Percentiles rank a stretch among this genome's conserved stretches.
phyloP scores from a whole-genome alignment of 345 rosid species.

The Eucalyptus cloeziana region DNA sequence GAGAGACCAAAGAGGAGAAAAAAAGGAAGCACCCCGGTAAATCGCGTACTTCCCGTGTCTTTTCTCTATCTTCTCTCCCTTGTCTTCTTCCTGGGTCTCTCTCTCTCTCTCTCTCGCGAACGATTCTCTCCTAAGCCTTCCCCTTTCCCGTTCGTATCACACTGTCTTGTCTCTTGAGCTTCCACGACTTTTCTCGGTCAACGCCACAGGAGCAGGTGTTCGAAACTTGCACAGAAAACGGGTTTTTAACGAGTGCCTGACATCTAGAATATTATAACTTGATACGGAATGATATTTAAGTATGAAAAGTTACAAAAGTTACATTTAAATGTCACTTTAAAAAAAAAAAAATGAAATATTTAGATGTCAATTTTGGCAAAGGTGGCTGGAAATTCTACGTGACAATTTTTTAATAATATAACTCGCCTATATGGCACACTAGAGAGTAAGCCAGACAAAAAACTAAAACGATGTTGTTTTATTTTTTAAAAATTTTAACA shows the following conservation, averaged over 20 bases:
- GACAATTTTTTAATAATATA: no score
- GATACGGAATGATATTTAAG: rapidly evolving
- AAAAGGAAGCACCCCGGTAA: neutral
- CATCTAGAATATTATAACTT: rapidly evolving
- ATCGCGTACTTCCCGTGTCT: neutral
- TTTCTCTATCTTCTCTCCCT: no score
- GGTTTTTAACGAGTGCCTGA: no score
- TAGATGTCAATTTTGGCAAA: no score
- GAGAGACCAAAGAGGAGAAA: no score
- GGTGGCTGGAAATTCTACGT: rapidly evolving
- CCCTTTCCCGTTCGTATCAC: neutral
- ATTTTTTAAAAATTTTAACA: no score
- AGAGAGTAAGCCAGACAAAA: rapidly evolving
- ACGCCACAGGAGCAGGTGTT: neutral
- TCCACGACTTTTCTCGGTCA: neutral
- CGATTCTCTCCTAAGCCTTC: neutral
- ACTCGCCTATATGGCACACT: no score
- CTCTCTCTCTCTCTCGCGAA: neutral
- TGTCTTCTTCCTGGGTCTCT: neutral
- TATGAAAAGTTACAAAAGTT: rapidly evolving
- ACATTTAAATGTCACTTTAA: no score
- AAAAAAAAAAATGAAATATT: no score
- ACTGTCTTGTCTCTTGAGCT: no score
- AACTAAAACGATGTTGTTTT: no score
- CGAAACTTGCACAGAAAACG: no score